phyloP scores from a whole-genome alignment of 2,329 filamentous ascomycete genomes.

The Pezicula carpinea region DNA sequence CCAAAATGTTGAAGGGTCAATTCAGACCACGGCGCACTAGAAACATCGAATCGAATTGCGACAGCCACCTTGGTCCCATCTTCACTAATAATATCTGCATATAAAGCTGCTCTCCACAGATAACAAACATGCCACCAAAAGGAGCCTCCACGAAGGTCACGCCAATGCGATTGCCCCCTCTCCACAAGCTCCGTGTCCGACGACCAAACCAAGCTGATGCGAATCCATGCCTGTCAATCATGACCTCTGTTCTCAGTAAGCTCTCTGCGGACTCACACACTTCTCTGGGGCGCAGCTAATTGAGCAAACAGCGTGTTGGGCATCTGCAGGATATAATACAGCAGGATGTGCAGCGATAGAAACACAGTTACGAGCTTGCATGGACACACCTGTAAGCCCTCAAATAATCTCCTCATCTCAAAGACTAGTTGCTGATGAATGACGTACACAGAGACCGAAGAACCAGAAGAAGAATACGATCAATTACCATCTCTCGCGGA shows the following conservation, averaged over 20 bases:
- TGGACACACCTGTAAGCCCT: conserved; percentile 70
- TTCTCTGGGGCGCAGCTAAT: conserved; percentile 3
- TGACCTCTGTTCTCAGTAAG: conserved; percentile 64
- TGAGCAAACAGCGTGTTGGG: conserved; percentile 67
- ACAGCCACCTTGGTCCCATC: not conserved
- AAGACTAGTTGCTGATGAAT: not conserved
- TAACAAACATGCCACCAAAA: conserved; percentile 28
- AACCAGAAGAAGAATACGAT: conserved; percentile 68
- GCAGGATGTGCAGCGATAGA: conserved; percentile 55
- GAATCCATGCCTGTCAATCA: conserved; percentile 62
- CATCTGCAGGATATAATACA: conserved; percentile 66
- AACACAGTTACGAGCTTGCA: conserved; percentile 59
- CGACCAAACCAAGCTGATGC: conserved; percentile 56
- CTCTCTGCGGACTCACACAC: conserved; percentile 6
- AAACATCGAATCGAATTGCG: not conserved
- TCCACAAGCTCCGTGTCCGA: conserved; percentile 59
- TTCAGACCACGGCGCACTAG: not conserved
- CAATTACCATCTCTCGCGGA: conserved; percentile 84
- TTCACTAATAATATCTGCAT: too few species aligned
- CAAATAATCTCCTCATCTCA: not conserved
- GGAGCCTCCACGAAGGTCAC: conserved; percentile 24
- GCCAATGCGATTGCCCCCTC: conserved; percentile 44
- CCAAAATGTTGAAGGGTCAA: not conserved
- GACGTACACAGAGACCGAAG: conserved; percentile 45
- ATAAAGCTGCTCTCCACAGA: not conserved